A percentile compares a stretch with the other conserved stretches of the same genome.
These are phyloP conservation scores for Oryza meridionalis DNA, from an alignment of 176 grass and related monocot genomes.

Conservation along the genomic window DNA sequence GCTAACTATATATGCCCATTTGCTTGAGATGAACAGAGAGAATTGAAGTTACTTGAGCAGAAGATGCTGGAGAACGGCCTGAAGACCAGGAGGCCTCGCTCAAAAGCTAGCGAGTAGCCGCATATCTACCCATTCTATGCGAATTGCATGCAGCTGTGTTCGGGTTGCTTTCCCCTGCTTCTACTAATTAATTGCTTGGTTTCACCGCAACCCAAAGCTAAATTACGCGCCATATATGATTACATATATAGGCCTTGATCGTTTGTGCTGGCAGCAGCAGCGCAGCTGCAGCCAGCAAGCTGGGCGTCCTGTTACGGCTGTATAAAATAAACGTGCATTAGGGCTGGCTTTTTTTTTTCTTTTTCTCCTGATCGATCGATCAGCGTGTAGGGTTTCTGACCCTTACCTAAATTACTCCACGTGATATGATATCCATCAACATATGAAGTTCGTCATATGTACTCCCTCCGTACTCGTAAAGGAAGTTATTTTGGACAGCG, in stretches of 20 bases:
- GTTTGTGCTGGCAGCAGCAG: no score
- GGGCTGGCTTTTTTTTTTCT: background rate
- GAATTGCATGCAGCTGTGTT: conserved; percentile 17
- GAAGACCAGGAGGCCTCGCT: conserved; percentile 45
- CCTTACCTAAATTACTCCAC: background rate
- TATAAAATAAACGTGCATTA: no score
- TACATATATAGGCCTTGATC: background rate
- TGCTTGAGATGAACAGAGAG: background rate
- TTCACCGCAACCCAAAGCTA: conserved; percentile 25
- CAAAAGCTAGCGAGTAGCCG: background rate
- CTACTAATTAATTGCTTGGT: conserved; percentile 19
- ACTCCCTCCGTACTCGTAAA: no score
- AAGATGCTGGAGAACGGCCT: conserved; percentile 52
- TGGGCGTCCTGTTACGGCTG: no score
- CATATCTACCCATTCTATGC: background rate
- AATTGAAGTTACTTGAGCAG: conserved; percentile 34
- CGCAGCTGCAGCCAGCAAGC: no score
- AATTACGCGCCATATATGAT: background rate
- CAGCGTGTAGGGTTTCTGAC: background rate
- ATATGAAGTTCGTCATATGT: no score
- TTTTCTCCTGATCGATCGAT: background rate
- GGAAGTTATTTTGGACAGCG: no score
- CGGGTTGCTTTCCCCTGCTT: background rate
- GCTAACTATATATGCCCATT: background rate
- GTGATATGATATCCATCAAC: background rate